Evolutionary conservation across 306 rosid genomes (phyloP).

Genomic region (Cicer yamashitae): DNA sequence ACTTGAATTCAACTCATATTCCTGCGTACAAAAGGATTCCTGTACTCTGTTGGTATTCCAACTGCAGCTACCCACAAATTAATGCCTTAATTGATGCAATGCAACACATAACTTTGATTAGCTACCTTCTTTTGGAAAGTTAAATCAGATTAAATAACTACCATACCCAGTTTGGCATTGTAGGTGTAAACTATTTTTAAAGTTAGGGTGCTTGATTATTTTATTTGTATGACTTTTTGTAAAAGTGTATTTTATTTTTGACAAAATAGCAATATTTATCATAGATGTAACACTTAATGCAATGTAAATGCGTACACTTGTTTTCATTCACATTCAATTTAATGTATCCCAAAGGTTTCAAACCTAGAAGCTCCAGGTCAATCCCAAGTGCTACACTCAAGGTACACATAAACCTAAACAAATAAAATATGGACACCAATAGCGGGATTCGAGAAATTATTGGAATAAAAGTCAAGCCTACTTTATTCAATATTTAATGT

Average conservation of each 20-base stretch:
- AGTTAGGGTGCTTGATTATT: background rate
- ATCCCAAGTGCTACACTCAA: background rate
- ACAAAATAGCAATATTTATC: too few species aligned
- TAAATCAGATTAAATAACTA: background rate
- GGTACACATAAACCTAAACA: background rate
- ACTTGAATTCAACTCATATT: too few species aligned
- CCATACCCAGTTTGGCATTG: background rate
- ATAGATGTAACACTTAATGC: background rate
- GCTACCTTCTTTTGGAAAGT: background rate
- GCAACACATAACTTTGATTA: background rate
- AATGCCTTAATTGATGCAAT: background rate
- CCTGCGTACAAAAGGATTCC: too few species aligned
- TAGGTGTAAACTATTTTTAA: background rate
- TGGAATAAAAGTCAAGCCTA: background rate
- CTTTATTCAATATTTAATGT: background rate
- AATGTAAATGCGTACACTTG: background rate
- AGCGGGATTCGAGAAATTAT: background rate
- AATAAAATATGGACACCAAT: background rate
- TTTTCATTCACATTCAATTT: too few species aligned
- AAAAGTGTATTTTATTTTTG: background rate
- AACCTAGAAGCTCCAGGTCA: too few species aligned
- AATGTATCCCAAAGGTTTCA: too few species aligned
- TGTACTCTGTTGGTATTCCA: background rate
- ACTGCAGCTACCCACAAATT: background rate
- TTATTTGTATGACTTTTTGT: background rate